These are phyloP conservation scores for Cicer pinnatifidum DNA, from an alignment of 306 rosid species.

Conservation along the genomic window DNA sequence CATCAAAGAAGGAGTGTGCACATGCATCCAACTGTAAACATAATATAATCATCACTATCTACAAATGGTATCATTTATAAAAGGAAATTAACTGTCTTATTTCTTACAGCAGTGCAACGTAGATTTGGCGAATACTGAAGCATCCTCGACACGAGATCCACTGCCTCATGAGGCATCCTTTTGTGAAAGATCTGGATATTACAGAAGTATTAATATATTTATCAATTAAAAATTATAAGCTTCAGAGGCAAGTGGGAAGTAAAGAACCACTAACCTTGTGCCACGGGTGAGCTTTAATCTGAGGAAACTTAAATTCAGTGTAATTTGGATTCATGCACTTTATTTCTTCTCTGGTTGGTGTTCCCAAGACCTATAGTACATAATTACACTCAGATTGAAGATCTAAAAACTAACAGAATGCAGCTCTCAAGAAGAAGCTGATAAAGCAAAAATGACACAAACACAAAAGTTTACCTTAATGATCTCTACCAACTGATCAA, in stretches of 20 bases:
- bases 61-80: neutral
- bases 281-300: constrained; percentile 97
- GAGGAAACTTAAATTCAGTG: constrained; percentile 90
- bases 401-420: constrained; percentile 31
- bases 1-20: constrained; percentile 90
- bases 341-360: constrained; percentile 96
- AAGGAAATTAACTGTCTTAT: constrained; percentile 52
- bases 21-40: constrained; percentile 86
- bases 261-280: constrained; percentile 69
- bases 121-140: constrained; percentile 95
- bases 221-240: constrained; percentile 17
- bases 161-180: constrained; percentile 81
- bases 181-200: constrained; percentile 74
- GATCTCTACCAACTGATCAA: constrained; percentile 96
- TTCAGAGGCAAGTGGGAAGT: neutral
- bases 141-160: constrained; percentile 92
- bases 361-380: constrained; percentile 72
- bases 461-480: constrained; percentile 64
- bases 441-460: neutral
- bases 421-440: constrained; percentile 38
- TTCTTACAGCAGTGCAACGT: constrained; percentile 91
- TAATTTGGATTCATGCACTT: constrained; percentile 96
- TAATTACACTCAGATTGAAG: constrained; percentile 38
- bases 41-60: constrained; percentile 3
- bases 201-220: constrained; percentile 2